Percentiles rank a stretch among this genome's conserved stretches.
Evolutionary conservation across 495 filamentous ascomycete genomes (phyloP).

Genomic region (Lichenothelia convexa): DNA sequence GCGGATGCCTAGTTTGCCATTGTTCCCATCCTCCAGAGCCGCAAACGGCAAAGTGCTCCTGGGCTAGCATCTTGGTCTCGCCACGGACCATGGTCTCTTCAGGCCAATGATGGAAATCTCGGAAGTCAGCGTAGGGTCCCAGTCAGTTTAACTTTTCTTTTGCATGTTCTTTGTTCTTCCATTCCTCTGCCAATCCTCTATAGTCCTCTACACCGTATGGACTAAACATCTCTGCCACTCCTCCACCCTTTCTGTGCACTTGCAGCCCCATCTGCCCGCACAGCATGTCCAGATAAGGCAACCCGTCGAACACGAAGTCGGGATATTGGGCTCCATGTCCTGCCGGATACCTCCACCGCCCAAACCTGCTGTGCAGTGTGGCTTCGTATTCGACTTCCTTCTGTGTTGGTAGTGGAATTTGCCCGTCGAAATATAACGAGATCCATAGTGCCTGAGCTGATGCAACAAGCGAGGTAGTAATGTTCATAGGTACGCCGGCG

Average conservation of each 20-base stretch:
- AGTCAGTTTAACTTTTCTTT: too few relatives aligned
- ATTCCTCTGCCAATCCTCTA: slow-evolving; percentile 20
- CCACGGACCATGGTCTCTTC: too few relatives aligned
- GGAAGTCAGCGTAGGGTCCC: too few relatives aligned
- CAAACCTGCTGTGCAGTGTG: slow-evolving; percentile 45
- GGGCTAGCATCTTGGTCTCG: too few relatives aligned
- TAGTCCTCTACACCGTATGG: slow-evolving; percentile 24
- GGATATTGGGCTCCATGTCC: slow-evolving; percentile 46
- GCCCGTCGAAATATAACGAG: slow-evolving; percentile 26
- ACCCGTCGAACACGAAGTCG: slow-evolving; percentile 56
- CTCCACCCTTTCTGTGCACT: slow-evolving; percentile 23
- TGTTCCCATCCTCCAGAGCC: too few relatives aligned
- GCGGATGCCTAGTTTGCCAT: too few relatives aligned
- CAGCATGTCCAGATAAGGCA: slow-evolving; percentile 64
- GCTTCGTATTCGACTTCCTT: slow-evolving; percentile 32
- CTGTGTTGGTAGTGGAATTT: slow-evolving; percentile 14
- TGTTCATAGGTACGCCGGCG: slow-evolving; percentile 6
- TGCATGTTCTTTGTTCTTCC: too few relatives aligned
- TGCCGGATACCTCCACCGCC: slow-evolving; percentile 47
- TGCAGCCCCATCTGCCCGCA: slow-evolving; percentile 44
- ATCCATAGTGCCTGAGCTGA: slow-evolving; percentile 15
- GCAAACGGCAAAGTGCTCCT: too few relatives aligned
- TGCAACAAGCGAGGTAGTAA: slow-evolving; percentile 10
- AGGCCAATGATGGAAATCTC: too few relatives aligned
- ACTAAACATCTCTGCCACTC: slow-evolving; percentile 21